Conservation (phyloP, 768 basidiomycete genomes). For the Leucocoprinus birnbaumii region DNA sequence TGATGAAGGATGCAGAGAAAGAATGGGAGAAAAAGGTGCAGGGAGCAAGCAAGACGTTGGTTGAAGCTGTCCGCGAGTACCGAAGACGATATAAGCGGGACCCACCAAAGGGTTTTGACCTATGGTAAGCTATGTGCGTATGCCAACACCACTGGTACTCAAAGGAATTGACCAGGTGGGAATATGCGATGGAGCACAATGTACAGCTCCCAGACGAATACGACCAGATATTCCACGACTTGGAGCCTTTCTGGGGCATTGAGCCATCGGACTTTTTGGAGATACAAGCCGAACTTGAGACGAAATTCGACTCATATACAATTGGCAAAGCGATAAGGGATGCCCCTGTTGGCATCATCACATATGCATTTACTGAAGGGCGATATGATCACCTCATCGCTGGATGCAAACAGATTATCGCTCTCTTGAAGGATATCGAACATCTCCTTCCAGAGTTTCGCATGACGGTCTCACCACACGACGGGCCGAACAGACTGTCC, state of each 20-base stretch:
- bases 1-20: conserved; percentile 69
- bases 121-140: conserved; percentile 55
- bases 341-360: conserved; percentile 24
- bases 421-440: conserved; percentile 35
- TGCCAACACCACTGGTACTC: no score
- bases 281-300: conserved; percentile 34
- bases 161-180: conserved; percentile 33
- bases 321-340: conserved; percentile 32
- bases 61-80: conserved; percentile 77
- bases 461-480: conserved; percentile 42
- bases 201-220: conserved; percentile 88
- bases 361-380: conserved; percentile 33
- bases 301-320: conserved; percentile 37
- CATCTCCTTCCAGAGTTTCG: conserved; percentile 42
- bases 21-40: conserved; percentile 57
- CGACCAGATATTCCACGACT: conserved; percentile 66
- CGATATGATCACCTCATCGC: conserved; percentile 32
- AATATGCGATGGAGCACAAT: conserved; percentile 60
- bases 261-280: conserved; percentile 36
- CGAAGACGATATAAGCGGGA: conserved; percentile 65
- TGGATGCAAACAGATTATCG: conserved; percentile 26
- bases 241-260: conserved; percentile 83
- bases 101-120: conserved; percentile 86
- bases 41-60: conserved; percentile 72
- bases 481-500: conserved; percentile 35